Evolutionary conservation across 2,329 filamentous ascomycete species (phyloP), one percentile per base, ranked within the genome.

Genomic region (Pseudocercospora fijiensis): DNA sequence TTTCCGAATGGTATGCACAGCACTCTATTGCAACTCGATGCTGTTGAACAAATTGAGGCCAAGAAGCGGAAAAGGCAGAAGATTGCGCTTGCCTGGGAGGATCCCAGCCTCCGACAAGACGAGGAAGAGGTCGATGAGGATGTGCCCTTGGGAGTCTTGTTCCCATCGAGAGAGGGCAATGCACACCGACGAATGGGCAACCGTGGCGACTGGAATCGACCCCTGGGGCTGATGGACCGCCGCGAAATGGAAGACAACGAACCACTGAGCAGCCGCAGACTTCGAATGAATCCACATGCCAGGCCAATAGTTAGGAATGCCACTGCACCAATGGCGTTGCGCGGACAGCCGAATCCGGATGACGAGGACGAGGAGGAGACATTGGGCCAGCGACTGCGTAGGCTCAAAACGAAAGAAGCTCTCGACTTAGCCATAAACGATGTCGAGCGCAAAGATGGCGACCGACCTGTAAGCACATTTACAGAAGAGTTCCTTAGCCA

Each of bases 171-270:
- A 67, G 82, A 85, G 27, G 80, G 79, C 51, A 65, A 77, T 7
- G 80, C 83, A n/a, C 82, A 83, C 11, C 76, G 75, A 45, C 83
- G 85, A 61, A 66, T 66, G 66, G 76, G 64, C 57, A 72, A 71
- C 60, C 69, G 70, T 55, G 52, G 67, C 59, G 79, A 78, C 72
- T 88, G 67, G 83, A 87, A 77, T 78, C 87, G 80, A 10, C 90
- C 90, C 0, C 76, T 92, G 4, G 91, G 91, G 4, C 77, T 95
- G 61, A 88, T 95, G 81, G 90, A 96, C 74, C 87, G 86, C 71
- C 87, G 91, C 53, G 89, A 96, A 64, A 80, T 95, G 68, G 95
- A 99, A 75, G 95, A 99, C 72, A 95, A 92, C 61, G 95, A 98
- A 75, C 93, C 95, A 0, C 81, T 97, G 20, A 92, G 90, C 71